Percentiles rank a stretch among this genome's conserved stretches.
Conservation (phyloP, 2,329 filamentous ascomycete species). For the Pseudogymnoascus sp. region DNA sequence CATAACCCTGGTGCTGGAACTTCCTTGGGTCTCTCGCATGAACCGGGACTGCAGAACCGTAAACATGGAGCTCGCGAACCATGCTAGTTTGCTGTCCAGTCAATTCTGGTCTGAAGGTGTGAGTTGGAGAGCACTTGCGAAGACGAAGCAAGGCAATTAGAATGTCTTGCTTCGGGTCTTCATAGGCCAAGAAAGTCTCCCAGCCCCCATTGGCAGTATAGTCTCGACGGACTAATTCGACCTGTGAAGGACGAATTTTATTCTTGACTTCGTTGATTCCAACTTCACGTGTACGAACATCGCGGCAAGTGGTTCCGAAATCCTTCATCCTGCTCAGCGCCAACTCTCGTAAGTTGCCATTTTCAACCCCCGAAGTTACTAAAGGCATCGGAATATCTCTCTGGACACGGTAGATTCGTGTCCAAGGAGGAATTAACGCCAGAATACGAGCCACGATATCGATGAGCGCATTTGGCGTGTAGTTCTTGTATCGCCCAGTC, state of each 20-base stretch:
- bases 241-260: slow-evolving; percentile 92
- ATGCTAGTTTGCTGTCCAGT: slow-evolving; percentile 80
- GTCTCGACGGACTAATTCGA: slow-evolving; percentile 88
- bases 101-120: slow-evolving; percentile 87
- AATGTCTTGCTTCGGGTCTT: slow-evolving; percentile 97
- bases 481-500: slow-evolving; percentile 95
- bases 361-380: slow-evolving; percentile 97
- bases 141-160: slow-evolving; percentile 83
- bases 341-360: slow-evolving; percentile 89
- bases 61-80: slow-evolving; percentile 91
- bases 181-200: slow-evolving; percentile 97
- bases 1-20: slow-evolving; percentile 97
- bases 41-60: slow-evolving; percentile 93
- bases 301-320: slow-evolving; percentile 92
- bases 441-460: slow-evolving; percentile 95
- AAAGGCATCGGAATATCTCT: slow-evolving; percentile 99
- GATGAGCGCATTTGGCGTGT: slow-evolving; percentile 92
- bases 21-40: slow-evolving; percentile 92
- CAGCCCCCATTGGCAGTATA: slow-evolving; percentile 94
- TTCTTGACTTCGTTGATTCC: slow-evolving; percentile 99
- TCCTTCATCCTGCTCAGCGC: slow-evolving; percentile 98
- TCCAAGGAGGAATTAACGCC: slow-evolving; percentile 93
- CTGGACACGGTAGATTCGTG: slow-evolving; percentile 95
- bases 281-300: slow-evolving; percentile 92
- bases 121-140: slow-evolving; percentile 81